Conservation (phyloP, 768 basidiomycete species). For the Termitomyces sp. region DNA sequence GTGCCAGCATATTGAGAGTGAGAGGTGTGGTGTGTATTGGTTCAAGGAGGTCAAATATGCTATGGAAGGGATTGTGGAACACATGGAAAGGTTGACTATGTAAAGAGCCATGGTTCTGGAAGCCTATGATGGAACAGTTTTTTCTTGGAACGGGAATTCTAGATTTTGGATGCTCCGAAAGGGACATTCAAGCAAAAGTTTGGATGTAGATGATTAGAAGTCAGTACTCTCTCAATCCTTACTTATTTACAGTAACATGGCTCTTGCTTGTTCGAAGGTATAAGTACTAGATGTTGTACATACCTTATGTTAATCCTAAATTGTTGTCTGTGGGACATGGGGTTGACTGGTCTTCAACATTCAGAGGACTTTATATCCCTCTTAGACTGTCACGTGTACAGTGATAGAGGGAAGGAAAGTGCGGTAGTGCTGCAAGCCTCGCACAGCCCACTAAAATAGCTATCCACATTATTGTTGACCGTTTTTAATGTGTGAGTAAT, state of each 20-base stretch:
- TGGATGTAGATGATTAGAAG: neutral
- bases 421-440: no score
- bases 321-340: neutral
- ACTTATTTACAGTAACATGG: neutral
- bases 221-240: neutral
- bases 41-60: conserved; percentile 35
- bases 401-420: no score
- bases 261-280: neutral
- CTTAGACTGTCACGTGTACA: no score
- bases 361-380: no score
- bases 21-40: conserved; percentile 46
- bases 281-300: neutral
- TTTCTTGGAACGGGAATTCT: neutral
- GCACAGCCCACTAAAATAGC: no score
- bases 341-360: neutral
- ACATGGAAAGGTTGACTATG: conserved; percentile 18
- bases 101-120: neutral
- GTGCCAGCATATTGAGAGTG: conserved; percentile 66
- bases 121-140: neutral
- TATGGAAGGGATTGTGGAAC: conserved; percentile 28
- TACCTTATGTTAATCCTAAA: neutral
- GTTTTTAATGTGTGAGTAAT: no score
- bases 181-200: neutral
- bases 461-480: no score
- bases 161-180: neutral